These are phyloP conservation scores for Salix koriyanagi DNA, from an alignment of 345 rosid species.

Conservation along the genomic window DNA sequence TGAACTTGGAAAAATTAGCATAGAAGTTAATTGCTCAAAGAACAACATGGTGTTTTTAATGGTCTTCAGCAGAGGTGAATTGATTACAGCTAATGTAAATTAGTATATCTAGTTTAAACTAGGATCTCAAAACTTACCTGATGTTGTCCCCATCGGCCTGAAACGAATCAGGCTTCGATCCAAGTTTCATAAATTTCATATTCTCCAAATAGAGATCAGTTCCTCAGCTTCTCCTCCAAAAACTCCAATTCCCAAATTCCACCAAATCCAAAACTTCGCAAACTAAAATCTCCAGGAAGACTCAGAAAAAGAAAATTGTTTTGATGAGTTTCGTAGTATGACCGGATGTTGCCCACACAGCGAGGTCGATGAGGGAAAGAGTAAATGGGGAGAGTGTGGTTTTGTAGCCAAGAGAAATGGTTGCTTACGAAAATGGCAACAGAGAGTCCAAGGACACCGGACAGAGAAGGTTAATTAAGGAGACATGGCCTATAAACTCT, in stretches of 20 bases:
- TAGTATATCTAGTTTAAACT: neutral
- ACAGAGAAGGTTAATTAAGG: conserved; percentile 30
- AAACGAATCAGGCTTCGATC: conserved; percentile 82
- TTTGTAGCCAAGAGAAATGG: conserved; percentile 22
- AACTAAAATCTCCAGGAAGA: conserved; percentile 10
- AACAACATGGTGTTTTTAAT: too few relatives aligned
- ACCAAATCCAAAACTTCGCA: too few relatives aligned
- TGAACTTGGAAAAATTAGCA: neutral
- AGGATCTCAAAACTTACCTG: conserved; percentile 46
- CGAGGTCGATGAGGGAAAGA: conserved; percentile 19
- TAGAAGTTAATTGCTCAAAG: too few relatives aligned
- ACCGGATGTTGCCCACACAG: conserved; percentile 35
- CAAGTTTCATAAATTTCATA: conserved; percentile 94
- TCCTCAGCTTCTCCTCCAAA: neutral
- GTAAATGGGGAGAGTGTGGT: conserved; percentile 13
- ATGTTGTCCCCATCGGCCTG: conserved; percentile 55
- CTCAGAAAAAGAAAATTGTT: neutral
- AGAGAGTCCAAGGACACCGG: conserved; percentile 33
- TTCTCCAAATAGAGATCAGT: conserved; percentile 16
- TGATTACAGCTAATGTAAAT: neutral
- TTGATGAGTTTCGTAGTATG: conserved; percentile 25
- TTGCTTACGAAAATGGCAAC: conserved; percentile 41
- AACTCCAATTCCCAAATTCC: too few relatives aligned
- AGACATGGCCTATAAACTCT: conserved; percentile 34
- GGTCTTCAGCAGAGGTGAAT: neutral